phyloP scores from a whole-genome alignment of 768 basidiomycete species.

The Russula olivacea region DNA sequence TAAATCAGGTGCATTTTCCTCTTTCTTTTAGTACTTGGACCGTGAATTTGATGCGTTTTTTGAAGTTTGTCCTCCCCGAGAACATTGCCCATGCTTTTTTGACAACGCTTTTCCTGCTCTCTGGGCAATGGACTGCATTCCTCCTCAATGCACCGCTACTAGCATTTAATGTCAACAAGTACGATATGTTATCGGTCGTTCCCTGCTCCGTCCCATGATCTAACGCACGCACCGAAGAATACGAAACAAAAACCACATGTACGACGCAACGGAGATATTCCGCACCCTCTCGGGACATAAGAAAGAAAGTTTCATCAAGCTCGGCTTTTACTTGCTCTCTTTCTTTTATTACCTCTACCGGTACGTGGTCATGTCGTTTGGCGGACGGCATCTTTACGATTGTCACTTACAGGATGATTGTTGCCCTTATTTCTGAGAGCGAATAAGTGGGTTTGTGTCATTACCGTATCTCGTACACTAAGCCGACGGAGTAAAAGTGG shows the following conservation, averaged over 20 bases:
- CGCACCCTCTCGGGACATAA: conserved; percentile 89
- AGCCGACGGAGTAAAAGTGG: neutral
- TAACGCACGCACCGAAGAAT: conserved; percentile 48
- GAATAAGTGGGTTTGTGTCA: conserved; percentile 27
- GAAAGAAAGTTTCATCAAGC: conserved; percentile 93
- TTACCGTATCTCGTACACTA: neutral
- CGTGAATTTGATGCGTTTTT: neutral
- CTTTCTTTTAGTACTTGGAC: neutral
- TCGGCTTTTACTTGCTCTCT: conserved; percentile 87
- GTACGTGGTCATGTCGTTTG: conserved; percentile 39
- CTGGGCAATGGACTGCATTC: conserved; percentile 94
- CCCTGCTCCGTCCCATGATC: neutral
- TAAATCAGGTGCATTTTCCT: conserved; percentile 68
- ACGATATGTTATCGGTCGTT: conserved; percentile 31
- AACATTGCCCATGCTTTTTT: conserved; percentile 93
- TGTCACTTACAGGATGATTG: conserved; percentile 41
- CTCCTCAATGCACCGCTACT: conserved; percentile 85
- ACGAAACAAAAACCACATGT: conserved; percentile 92
- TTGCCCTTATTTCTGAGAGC: conserved; percentile 46
- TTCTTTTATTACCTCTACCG: conserved; percentile 91
- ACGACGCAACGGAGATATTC: conserved; percentile 99
- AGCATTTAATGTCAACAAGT: conserved; percentile 93
- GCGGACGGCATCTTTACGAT: neutral
- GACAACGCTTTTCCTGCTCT: conserved; percentile 83
- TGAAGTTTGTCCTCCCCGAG: conserved; percentile 94